Base-by-base conservation (phyloP, 257 asterid species). In the Petunia axillaris region DNA sequence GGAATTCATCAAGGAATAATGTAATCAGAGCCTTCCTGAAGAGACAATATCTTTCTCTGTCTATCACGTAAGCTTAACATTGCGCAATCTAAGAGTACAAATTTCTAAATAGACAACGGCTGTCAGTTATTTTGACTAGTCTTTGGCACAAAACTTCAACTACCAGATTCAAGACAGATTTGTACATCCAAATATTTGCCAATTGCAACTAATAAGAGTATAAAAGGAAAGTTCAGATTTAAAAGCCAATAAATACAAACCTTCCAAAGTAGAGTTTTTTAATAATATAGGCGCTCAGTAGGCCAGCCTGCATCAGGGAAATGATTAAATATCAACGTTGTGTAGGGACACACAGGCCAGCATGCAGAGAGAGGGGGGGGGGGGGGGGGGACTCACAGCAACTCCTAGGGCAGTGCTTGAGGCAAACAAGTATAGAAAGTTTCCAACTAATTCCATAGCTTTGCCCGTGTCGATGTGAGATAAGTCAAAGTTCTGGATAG, bases 241-340 rank as follows among this genome's bases (percentile, higher is more conserved):
- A 14, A 44, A 46, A 25, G 39, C 4, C 48, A 71, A 48, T 16
- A 79, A 65, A 65, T 52, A 84, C 94, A 65, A 82, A 96, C 99
- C 98, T 96, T 86, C 99, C 99, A 60, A 96, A 92, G 79, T 88
- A 96, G 77, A 96, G 97, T 83, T 91, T 96, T 91, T 90, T 96
- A 85, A 96, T 96, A 83, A 92, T 78, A 64, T 86, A 96, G 38
- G 99, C 99, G 77, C 98, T 96, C 57, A 96, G 92, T 83, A 96
- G 86, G 64, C 99, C 99, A 81, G 97, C 73, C 99, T 96, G 91
- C 85, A 84, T 83, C 40, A 82, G 63, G 79, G 78, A 83, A 83
- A 54, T 84, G 2, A 59, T 39, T 39, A 16, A 73, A 75, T 84
- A 76, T 59, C 70, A 70, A 43, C 36, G 35, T 46, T 71, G 35